These are phyloP conservation scores for Gamsiella multidivaricata DNA, from an alignment of 192 early-diverging fungal species.

Conservation along the genomic window DNA sequence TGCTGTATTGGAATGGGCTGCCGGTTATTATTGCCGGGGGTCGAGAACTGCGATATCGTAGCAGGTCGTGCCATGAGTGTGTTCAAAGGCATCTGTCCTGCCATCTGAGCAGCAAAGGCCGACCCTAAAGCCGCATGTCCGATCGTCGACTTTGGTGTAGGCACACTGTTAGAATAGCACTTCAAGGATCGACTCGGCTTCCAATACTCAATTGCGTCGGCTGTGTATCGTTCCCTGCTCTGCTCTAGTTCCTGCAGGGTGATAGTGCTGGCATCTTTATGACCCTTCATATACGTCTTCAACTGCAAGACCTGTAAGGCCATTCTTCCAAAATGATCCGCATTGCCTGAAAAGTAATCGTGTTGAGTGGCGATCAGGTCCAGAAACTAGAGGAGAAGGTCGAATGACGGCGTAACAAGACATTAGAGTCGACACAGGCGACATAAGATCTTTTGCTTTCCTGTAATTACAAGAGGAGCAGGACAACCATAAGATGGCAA, in stretches of 20 bases:
- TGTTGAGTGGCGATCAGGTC: conserved; percentile 48
- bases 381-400: conserved; percentile 51
- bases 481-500: no score
- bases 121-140: conserved; percentile 31
- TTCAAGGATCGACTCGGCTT: conserved; percentile 52
- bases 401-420: neutral
- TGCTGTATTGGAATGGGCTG: conserved; percentile 13
- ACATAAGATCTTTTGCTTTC: no score
- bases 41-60: conserved; percentile 21
- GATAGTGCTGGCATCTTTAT: conserved; percentile 32
- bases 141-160: conserved; percentile 20
- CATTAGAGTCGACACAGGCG: neutral
- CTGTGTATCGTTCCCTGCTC: conserved; percentile 44
- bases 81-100: conserved; percentile 24
- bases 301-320: conserved; percentile 44
- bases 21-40: neutral
- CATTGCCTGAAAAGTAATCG: conserved; percentile 49
- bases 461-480: no score
- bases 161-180: conserved; percentile 22
- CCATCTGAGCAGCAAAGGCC: conserved; percentile 33
- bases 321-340: conserved; percentile 51
- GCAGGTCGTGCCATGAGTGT: conserved; percentile 18
- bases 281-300: conserved; percentile 50
- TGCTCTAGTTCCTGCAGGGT: conserved; percentile 35
- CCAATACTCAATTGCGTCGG: conserved; percentile 50